Base-by-base conservation (phyloP, 345 rosid species). In the Raphanus sativus region DNA sequence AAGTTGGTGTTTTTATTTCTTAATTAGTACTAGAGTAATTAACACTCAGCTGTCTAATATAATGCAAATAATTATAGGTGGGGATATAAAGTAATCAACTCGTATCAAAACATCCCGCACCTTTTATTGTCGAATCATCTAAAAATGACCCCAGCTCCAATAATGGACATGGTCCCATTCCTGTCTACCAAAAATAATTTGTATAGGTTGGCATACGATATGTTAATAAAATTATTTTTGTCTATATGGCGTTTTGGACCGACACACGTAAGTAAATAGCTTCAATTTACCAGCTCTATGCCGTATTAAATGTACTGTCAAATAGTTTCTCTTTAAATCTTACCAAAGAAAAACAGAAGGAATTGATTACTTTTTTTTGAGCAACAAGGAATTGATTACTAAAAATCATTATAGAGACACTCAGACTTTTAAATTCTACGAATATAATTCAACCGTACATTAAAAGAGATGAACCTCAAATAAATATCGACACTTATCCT, bases 91-190 rank as follows among this genome's bases (percentile, higher is more conserved):
- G 61, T 40, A 61, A 71, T 48, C 62, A 65, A 42, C 62, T 58
- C 50, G 55, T 71, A 77, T 56, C 36, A 34, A 56, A 71, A 72
- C 76, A 71, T 78, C 63, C 73, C 77, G 77, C 72, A 78, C 81
- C 45, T 59, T 78, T 78, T 66, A 59, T 66, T 25, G 77, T 72
- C 76, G 76, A 70, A 77, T 77, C 67, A 70, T 77, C 34, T 17
- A 77, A 52, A 28, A 62, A 61, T 70, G 66, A 77, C 50, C 65
- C 73, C 69, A 45, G 48, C 73, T 52, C 73, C 63, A 78, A 72
- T 78, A 72, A 78, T 78, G 67, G 72, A 71, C 50, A 70, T 64
- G 81, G 81, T 65, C 81, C 81, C 67, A 59, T 42, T 65, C 2
- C 25, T 66, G 66, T 65, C 67, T 65, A 70, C 52, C 42, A 3